Evolutionary conservation across 345 rosid species (phyloP).

Genomic region (Punica granatum): DNA sequence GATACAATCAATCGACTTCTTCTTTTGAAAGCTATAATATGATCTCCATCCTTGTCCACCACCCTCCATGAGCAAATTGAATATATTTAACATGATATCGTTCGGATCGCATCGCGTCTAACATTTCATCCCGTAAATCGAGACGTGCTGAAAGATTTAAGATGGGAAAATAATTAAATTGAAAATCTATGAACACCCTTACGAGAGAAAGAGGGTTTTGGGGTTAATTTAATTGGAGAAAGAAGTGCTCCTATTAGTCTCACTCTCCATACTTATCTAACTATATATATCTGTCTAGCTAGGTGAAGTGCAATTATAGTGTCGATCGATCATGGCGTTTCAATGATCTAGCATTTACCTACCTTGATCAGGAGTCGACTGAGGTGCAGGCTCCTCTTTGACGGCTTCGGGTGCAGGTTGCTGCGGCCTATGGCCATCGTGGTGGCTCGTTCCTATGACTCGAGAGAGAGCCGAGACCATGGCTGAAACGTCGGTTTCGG

Average conservation of each 20-base stretch:
- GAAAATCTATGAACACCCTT: background rate
- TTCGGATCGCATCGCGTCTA: background rate
- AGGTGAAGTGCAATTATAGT: background rate
- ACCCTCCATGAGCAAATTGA: background rate
- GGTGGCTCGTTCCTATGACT: conserved; percentile 31
- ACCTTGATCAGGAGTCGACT: conserved; percentile 13
- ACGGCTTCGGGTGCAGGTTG: background rate
- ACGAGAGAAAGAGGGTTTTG: background rate
- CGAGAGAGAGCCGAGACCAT: conserved; percentile 76
- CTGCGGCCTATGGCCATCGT: conserved; percentile 12
- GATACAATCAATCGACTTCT: background rate
- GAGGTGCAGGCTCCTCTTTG: background rate
- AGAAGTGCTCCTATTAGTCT: background rate
- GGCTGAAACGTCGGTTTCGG: conserved; percentile 69
- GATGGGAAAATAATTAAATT: background rate
- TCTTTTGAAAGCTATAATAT: background rate
- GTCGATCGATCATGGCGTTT: background rate
- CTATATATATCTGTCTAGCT: background rate
- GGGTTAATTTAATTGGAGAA: background rate
- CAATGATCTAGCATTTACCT: too few species aligned
- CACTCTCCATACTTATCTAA: too few species aligned
- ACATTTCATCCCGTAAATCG: background rate
- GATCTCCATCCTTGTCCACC: background rate
- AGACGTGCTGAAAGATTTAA: background rate
- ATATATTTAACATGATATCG: background rate